These are phyloP conservation scores for Alternaria gaisen DNA, from an alignment of 2,329 filamentous ascomycete genomes.

Conservation along the genomic window DNA sequence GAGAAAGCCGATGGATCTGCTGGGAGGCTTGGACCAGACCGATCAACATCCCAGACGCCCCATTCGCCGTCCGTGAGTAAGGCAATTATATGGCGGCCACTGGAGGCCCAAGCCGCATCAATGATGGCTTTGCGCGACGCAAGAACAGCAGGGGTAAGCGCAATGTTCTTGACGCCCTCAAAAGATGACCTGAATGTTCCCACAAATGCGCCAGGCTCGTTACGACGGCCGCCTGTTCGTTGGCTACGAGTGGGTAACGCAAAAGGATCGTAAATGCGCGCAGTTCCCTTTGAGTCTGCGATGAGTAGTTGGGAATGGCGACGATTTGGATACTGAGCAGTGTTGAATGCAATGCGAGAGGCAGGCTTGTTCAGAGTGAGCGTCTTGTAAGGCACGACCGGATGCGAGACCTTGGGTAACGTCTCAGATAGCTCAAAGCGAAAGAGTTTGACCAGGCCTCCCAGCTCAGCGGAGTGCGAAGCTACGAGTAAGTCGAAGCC, in stretches of 20 bases:
- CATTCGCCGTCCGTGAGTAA: constrained; percentile 61
- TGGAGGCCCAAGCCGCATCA: constrained; percentile 58
- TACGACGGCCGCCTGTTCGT: constrained; percentile 20
- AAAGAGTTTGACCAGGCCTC: constrained; percentile 53
- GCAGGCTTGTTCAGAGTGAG: constrained; percentile 60
- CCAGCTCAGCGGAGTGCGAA: constrained; percentile 52
- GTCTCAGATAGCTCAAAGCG: constrained; percentile 50
- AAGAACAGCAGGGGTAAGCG: constrained; percentile 38
- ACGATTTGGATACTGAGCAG: constrained; percentile 60
- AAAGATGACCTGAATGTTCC: constrained; percentile 47
- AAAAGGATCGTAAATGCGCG: constrained; percentile 67
- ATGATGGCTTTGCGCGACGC: constrained; percentile 58
- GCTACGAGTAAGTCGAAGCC: constrained; percentile 54
- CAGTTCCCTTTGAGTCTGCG: constrained; percentile 62
- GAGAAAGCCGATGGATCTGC: constrained; percentile 45
- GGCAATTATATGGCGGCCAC: constrained; percentile 57
- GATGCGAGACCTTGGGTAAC: constrained; percentile 48
- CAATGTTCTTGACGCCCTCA: constrained; percentile 37
- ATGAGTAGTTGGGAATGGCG: constrained; percentile 65
- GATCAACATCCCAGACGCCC: constrained; percentile 61
- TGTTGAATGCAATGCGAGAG: constrained; percentile 63
- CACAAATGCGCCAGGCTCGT: constrained; percentile 42
- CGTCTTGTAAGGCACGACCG: constrained; percentile 56
- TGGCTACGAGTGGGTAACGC: constrained; percentile 42
- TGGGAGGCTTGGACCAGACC: constrained; percentile 42